These are phyloP conservation scores for Candida berthetii DNA, from an alignment of 805 yeast genomes.

Conservation along the genomic window DNA sequence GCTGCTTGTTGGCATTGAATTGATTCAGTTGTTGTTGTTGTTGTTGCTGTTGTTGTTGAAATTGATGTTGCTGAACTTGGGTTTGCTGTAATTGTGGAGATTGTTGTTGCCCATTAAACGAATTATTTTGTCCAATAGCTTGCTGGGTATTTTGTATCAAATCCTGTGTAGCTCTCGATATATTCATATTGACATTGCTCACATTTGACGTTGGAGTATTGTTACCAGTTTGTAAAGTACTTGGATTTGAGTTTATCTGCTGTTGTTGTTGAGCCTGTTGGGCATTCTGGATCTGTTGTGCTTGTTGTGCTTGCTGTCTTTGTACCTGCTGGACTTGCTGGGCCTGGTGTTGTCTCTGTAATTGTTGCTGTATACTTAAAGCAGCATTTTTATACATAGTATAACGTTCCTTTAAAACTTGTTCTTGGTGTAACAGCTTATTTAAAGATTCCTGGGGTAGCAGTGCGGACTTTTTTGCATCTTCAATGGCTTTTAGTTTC, in stretches of 20 bases:
- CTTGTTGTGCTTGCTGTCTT: slow-evolving; percentile 10
- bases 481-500: slow-evolving; percentile 43
- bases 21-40: slow-evolving; percentile 11
- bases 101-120: not conserved
- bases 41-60: slow-evolving; percentile 4
- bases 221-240: slow-evolving; percentile 20
- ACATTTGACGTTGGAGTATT: slow-evolving; percentile 23
- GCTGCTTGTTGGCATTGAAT: slow-evolving; percentile 12
- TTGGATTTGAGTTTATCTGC: slow-evolving; percentile 20
- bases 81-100: not conserved
- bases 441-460: slow-evolving; percentile 38
- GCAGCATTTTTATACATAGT: slow-evolving; percentile 47
- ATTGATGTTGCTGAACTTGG: slow-evolving; percentile 11
- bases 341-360: slow-evolving; percentile 6
- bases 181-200: slow-evolving; percentile 23
- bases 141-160: no score
- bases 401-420: slow-evolving; percentile 37
- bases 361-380: slow-evolving; percentile 12
- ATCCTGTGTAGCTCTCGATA: no score
- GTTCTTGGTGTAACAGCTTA: slow-evolving; percentile 41
- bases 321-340: not conserved
- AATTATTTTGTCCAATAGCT: not conserved
- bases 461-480: slow-evolving; percentile 36
- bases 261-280: slow-evolving; percentile 24
- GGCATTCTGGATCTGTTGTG: slow-evolving; percentile 20